phyloP scores from a whole-genome alignment of 2,329 filamentous ascomycete species.

The Phaeoacremonium minimum region DNA sequence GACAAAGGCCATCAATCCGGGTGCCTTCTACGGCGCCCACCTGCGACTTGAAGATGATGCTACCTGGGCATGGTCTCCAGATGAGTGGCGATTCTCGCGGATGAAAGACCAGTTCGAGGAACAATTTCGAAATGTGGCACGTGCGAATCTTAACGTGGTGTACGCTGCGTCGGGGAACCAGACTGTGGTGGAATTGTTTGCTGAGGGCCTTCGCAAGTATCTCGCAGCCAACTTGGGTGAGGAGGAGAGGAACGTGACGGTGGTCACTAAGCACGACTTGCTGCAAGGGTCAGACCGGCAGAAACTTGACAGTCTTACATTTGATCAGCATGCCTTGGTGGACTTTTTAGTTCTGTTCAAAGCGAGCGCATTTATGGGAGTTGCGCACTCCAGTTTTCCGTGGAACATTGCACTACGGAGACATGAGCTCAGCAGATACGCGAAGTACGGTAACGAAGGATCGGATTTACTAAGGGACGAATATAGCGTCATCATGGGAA shows the following conservation, averaged over 20 bases:
- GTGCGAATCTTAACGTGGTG: constrained; percentile 17
- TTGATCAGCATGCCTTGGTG: constrained; percentile 26
- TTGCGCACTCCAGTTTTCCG: constrained; percentile 25
- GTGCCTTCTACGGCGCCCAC: constrained; percentile 24
- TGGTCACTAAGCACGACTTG: constrained; percentile 25
- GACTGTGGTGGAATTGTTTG: constrained; percentile 19
- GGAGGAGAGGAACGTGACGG: constrained; percentile 13
- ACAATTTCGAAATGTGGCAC: constrained; percentile 18
- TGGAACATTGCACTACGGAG: constrained; percentile 25
- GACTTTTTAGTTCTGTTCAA: constrained; percentile 26
- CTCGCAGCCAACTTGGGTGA: constrained; percentile 1
- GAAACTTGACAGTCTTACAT: constrained; percentile 17
- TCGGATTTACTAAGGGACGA: constrained; percentile 24
- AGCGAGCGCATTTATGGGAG: constrained; percentile 25
- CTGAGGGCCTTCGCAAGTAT: constrained; percentile 8
- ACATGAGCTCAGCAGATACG: constrained; percentile 23
- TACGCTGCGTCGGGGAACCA: constrained; percentile 24
- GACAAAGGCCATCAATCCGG: constrained; percentile 12
- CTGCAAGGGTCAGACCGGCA: constrained; percentile 12
- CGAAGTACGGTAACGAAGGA: constrained; percentile 18
- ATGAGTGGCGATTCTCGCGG: constrained; percentile 23
- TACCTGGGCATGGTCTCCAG: constrained; percentile 21
- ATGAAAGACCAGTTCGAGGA: constrained; percentile 23
- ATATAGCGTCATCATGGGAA: constrained; percentile 25
- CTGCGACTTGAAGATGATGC: constrained; percentile 24